Conservation (phyloP, 352 stramenopile species). For the Phytophthora cactorum region DNA sequence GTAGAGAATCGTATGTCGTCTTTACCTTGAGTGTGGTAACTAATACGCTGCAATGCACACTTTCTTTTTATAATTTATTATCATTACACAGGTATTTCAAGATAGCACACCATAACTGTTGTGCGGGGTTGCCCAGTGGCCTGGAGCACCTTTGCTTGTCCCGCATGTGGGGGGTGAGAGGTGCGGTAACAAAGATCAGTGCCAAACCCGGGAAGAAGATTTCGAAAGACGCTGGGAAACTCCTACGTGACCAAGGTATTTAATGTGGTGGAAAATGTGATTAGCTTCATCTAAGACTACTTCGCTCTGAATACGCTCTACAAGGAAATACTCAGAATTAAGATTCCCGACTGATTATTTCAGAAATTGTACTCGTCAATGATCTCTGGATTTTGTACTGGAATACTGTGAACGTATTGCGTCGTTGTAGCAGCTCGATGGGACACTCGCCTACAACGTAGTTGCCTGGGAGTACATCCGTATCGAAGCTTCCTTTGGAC, state of each 20-base stretch:
- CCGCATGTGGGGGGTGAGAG: constrained; percentile 1
- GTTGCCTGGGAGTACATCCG: background rate
- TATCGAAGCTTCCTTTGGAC: background rate
- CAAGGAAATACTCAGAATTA: background rate
- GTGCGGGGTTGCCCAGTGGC: background rate
- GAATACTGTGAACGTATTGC: background rate
- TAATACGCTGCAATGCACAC: too few relatives aligned
- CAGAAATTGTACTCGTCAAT: background rate
- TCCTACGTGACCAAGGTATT: background rate
- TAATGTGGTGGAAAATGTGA: background rate
- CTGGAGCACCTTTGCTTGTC: background rate
- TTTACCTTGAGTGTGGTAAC: too few relatives aligned
- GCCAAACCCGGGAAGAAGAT: background rate
- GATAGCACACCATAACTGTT: too few relatives aligned
- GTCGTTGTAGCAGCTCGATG: background rate
- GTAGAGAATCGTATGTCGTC: too few relatives aligned
- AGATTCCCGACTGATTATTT: background rate
- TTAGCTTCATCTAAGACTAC: background rate
- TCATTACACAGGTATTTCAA: too few relatives aligned
- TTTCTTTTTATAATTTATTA: too few relatives aligned
- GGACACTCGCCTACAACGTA: background rate
- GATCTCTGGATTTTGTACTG: background rate
- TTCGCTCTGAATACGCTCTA: background rate
- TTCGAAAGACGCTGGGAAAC: background rate
- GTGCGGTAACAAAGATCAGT: background rate